Evolutionary conservation across 2,329 filamentous ascomycete genomes (phyloP), one percentile per base, ranked within the genome.

Genomic region (Pseudogymnoascus verrucosus): DNA sequence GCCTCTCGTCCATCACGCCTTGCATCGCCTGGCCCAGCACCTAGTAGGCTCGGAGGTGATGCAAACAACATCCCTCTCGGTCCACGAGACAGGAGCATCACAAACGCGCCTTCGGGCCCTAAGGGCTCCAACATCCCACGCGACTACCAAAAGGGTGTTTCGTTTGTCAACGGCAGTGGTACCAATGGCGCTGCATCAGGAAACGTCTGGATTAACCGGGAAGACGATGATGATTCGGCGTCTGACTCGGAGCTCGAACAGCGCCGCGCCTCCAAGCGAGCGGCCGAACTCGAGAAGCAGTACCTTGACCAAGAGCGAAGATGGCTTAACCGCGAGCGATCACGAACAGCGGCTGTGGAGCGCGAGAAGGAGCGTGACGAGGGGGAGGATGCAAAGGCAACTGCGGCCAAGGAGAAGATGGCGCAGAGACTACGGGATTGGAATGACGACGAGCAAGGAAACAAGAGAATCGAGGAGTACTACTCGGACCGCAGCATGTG

Each of bases 301-400:
- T 97, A 91, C 72, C 80, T 89, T 0, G 93, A 96, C 69, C 89
- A 93, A 47, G 91, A 97, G 74, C 86, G 91, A 31, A 88, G 91
- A 66, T 98, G 93, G 93, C 80, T 91, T 26, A 96, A 96, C 73
- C 86, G 93, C 51, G 95, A 99, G 74, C 85, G 89, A 62, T 89
- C 89, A 65, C 85, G 91, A 42, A 89, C 90, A 12, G 90, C 91
- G 4, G 93, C 95, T 0, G 79, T 97, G 21, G 89, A 96, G 68
- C 87, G 95, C 65, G 93, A 97, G 72, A 87, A 85, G 69, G 89
- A 89, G 28, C 87, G 91, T 10, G 91, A 96, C 71, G 86, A 85
- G 66, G 87, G 90, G 60, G 90, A 96, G 68, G 83, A 84, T 3
- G 84, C 85, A 23, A 85, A 86, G 16, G 75, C 84, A 2, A 83